A percentile compares a stretch with the other conserved stretches of the same genome.
phyloP scores from a whole-genome alignment of 768 basidiomycete species.

The Rhizopogon roseolus region DNA sequence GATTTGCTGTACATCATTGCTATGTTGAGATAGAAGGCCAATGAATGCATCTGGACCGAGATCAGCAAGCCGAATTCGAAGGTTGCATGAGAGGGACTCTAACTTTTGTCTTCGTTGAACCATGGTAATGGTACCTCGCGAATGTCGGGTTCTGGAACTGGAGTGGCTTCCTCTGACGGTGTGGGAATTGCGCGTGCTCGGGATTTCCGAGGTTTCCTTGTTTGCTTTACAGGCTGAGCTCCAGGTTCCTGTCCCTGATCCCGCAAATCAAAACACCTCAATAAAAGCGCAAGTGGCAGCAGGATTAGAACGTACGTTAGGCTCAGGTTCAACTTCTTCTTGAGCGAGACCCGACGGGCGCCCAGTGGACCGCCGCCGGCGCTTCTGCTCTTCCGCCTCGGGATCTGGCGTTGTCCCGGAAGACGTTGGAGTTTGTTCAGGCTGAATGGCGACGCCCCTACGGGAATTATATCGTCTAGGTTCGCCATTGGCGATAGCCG shows the following conservation, averaged over 20 bases:
- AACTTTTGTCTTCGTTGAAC: constrained; percentile 67
- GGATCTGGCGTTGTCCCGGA: constrained; percentile 56
- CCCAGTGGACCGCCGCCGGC: constrained; percentile 33
- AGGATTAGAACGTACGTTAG: not conserved
- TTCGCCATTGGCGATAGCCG: constrained; percentile 23
- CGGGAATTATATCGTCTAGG: constrained; percentile 31
- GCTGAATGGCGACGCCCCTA: constrained; percentile 33
- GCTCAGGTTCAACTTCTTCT: constrained; percentile 21
- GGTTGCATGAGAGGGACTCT: constrained; percentile 13
- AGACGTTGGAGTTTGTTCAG: constrained; percentile 44
- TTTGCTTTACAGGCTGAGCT: constrained; percentile 27
- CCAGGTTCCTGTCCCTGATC: constrained; percentile 21
- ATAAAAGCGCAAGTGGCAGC: not conserved
- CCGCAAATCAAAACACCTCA: not conserved
- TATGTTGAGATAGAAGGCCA: constrained; percentile 53
- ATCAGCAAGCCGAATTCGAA: constrained; percentile 10
- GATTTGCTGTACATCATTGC: constrained; percentile 65
- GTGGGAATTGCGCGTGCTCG: constrained; percentile 22
- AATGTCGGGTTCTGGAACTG: constrained; percentile 14
- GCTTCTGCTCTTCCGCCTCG: constrained; percentile 53
- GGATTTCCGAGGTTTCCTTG: constrained; percentile 24
- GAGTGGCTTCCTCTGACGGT: constrained; percentile 18
- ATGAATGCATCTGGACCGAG: constrained; percentile 32
- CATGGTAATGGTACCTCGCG: constrained; percentile 41
- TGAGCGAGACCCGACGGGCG: constrained; percentile 24